Percentiles rank a stretch among this genome's conserved stretches.
phyloP scores from a whole-genome alignment of 2,329 filamentous ascomycete genomes.

The Teratosphaeria destructans region DNA sequence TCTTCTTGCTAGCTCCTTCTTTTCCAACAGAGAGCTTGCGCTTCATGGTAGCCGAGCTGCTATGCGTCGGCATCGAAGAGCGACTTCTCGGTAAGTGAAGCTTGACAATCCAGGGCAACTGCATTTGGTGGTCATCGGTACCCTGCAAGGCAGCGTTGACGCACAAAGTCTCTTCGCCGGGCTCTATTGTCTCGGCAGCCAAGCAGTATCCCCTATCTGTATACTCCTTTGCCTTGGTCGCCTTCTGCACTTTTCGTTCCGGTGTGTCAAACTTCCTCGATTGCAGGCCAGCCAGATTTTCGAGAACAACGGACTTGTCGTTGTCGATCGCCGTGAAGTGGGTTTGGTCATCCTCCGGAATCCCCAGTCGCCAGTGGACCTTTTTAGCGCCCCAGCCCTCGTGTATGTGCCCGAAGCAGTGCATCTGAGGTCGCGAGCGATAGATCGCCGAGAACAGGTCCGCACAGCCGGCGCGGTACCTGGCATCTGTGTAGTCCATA shows the following conservation, averaged over 20 bases:
- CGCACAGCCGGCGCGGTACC: constrained; percentile 31
- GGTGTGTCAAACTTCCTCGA: constrained; percentile 9
- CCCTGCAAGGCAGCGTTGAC: constrained; percentile 50
- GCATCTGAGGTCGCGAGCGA: constrained; percentile 35
- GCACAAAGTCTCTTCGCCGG: constrained; percentile 40
- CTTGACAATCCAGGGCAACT: constrained; percentile 46
- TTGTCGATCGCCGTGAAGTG: constrained; percentile 41
- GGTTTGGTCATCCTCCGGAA: constrained; percentile 7
- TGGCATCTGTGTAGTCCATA: constrained; percentile 15
- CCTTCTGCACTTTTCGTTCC: constrained; percentile 12
- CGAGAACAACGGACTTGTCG: constrained; percentile 28
- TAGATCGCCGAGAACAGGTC: constrained; percentile 39
- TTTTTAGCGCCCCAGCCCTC: constrained; percentile 48
- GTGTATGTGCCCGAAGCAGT: constrained; percentile 53
- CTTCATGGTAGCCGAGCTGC: constrained; percentile 3
- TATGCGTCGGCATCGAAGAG: constrained; percentile 2
- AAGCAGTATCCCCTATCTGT: constrained; percentile 12
- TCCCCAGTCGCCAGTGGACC: constrained; percentile 40
- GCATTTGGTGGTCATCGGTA: constrained; percentile 29
- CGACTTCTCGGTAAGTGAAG: constrained; percentile 31
- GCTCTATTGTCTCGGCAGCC: not conserved
- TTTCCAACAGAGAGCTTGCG: not conserved
- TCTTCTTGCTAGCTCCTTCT: not conserved
- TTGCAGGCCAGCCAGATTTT: constrained; percentile 22
- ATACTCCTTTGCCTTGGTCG: constrained; percentile 11